Evolutionary conservation across 345 rosid genomes (phyloP), one percentile per base, ranked within the genome.

Genomic region (Camelina hispida): DNA sequence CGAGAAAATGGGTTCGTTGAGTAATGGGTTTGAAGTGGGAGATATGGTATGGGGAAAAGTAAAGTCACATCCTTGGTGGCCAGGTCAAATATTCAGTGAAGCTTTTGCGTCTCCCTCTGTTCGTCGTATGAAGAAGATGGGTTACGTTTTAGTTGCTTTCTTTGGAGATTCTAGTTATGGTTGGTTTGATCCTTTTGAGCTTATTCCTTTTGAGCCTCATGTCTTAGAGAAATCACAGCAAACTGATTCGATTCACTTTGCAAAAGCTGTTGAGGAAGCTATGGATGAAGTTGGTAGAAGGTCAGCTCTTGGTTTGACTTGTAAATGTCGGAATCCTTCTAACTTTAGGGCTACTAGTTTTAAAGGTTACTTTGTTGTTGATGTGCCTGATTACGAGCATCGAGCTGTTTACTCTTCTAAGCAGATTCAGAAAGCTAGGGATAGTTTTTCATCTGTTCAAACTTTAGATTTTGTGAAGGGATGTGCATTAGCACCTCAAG

Each of bases 31-130:
- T 78, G 89, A 87, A 71, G 81, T 93, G 14, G 97, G 97, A 63
- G 98, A 89, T 85, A 73, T 91, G 97, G 97, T 93, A 28, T 91
- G 96, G 97, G 98, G 96, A 35, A 91, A 91, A 72, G 97, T 93
- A 50, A 93, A 91, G 77, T 93, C 98, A 12, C 97, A 93, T 75
- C 98, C 98, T 0, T 91, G 93, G 92, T 93, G 98, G 98, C 98
- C 98, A 1, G 98, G 98, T 38, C 96, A 88, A 63, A 85, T 93
- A 72, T 89, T 89, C 50, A 87, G 85, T 56, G 97, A 93, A 75
- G 87, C 83, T 12, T 86, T 93, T 82, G 98, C 88, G 0, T 23
- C 93, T 0, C 59, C 89, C 23, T 85, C 93, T 7, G 97, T 91
- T 44, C 86, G 92, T 75, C 86, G 87, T 42, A 80, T 89, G 4